These are phyloP conservation scores for Colletotrichum abscissum DNA, from an alignment of 2,329 filamentous ascomycete species.

Conservation along the genomic window DNA sequence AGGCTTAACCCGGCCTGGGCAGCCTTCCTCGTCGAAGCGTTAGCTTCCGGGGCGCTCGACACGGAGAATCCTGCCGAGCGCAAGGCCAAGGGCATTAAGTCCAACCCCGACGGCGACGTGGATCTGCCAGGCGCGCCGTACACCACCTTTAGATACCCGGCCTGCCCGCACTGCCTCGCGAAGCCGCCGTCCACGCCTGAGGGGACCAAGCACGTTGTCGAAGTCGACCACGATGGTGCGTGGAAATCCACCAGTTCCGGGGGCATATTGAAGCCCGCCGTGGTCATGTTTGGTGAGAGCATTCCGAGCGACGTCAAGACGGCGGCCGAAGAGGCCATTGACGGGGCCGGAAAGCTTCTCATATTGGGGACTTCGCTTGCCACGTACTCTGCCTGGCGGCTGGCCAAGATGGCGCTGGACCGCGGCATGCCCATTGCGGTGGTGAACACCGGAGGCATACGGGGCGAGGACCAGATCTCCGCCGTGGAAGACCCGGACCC, in stretches of 20 bases:
- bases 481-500: constrained; percentile 63
- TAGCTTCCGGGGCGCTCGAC: constrained; percentile 79
- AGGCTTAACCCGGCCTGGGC: constrained; percentile 89
- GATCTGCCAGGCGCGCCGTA: constrained; percentile 90
- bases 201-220: constrained; percentile 67
- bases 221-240: constrained; percentile 83
- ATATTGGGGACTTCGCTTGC: constrained; percentile 91
- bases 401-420: constrained; percentile 86
- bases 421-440: constrained; percentile 87
- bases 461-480: constrained; percentile 82
- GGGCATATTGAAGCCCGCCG: constrained; percentile 90
- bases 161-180: constrained; percentile 83
- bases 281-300: constrained; percentile 96
- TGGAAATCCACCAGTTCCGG: constrained; percentile 75
- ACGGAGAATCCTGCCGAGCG: constrained; percentile 81
- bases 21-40: constrained; percentile 76
- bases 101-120: constrained; percentile 95
- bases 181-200: constrained; percentile 68
- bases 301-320: constrained; percentile 77
- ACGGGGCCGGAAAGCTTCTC: constrained; percentile 79
- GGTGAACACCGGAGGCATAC: constrained; percentile 86
- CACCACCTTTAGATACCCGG: constrained; percentile 88
- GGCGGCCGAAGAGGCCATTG: constrained; percentile 83
- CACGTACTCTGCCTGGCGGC: constrained; percentile 93
- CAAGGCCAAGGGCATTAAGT: constrained; percentile 75